A percentile compares a stretch with the other conserved stretches of the same genome.
Evolutionary conservation across 2,329 filamentous ascomycete genomes (phyloP).

Genomic region (Alternaria triticimaculans): DNA sequence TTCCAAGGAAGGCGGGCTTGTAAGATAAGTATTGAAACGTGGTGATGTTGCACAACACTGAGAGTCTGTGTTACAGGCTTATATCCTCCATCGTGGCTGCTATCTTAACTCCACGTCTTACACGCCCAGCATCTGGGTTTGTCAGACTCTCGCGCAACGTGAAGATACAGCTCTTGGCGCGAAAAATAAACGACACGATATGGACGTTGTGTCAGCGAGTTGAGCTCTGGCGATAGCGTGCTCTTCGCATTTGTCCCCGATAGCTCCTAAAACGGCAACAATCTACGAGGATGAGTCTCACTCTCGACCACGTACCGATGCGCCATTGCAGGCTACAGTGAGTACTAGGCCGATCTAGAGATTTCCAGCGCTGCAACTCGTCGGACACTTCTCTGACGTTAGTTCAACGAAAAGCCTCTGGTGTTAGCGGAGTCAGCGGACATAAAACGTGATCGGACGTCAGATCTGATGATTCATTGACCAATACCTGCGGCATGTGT

Average conservation of each 20-base stretch:
- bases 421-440: conserved; percentile 10
- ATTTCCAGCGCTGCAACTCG: not conserved
- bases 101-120: not conserved
- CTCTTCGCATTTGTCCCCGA: not conserved
- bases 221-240: not conserved
- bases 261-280: not conserved
- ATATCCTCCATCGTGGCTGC: not conserved
- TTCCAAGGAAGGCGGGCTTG: not conserved
- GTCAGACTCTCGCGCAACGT: not conserved
- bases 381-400: not conserved
- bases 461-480: not conserved
- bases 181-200: not conserved
- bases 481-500: not conserved
- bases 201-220: not conserved
- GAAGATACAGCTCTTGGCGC: not conserved
- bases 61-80: not conserved
- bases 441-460: conserved; percentile 1
- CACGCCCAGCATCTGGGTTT: not conserved
- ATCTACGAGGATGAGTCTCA: not conserved
- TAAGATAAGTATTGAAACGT: not conserved
- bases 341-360: not conserved
- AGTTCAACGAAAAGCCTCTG: not conserved
- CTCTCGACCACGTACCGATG: not conserved
- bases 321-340: not conserved
- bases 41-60: not conserved